Conservation (phyloP, 2,329 filamentous ascomycete genomes). For the Pyrenochaeta sp. region DNA sequence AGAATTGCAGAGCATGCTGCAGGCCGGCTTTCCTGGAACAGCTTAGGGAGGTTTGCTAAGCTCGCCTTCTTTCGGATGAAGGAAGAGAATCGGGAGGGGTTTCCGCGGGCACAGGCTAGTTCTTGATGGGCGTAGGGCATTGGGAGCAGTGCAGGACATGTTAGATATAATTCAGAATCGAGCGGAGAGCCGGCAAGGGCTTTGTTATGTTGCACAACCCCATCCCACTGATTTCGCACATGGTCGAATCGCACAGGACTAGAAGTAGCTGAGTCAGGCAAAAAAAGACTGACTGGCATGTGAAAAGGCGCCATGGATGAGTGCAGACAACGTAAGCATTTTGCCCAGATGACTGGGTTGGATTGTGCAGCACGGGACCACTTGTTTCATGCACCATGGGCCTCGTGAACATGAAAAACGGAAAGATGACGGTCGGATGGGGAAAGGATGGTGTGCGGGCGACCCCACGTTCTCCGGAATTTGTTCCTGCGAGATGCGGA, state of each 20-base stretch:
- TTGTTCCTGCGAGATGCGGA: conserved; percentile 1
- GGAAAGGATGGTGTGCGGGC: conserved; percentile 6
- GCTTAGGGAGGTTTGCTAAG: conserved; percentile 86
- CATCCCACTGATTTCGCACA: no score
- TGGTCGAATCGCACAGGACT: no score
- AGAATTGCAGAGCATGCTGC: conserved; percentile 86
- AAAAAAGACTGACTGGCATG: neutral
- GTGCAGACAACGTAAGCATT: no score
- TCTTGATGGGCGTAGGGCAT: neutral
- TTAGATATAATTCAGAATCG: no score
- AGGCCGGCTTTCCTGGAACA: conserved; percentile 90
- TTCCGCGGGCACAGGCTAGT: conserved; percentile 10
- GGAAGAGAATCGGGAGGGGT: conserved; percentile 67
- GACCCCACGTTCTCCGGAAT: conserved; percentile 20
- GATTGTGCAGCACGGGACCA: neutral
- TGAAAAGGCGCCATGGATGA: conserved; percentile 1
- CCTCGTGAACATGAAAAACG: conserved; percentile 20
- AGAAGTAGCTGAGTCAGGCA: no score
- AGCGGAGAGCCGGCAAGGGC: no score
- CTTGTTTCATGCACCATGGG: conserved; percentile 17
- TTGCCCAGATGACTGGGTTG: neutral
- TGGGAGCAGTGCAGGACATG: neutral
- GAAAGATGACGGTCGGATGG: conserved; percentile 7
- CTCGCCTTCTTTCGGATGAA: conserved; percentile 82
- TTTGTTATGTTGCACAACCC: no score